Evolutionary conservation across 768 basidiomycete genomes (phyloP).

Genomic region (Galerina sulciceps): DNA sequence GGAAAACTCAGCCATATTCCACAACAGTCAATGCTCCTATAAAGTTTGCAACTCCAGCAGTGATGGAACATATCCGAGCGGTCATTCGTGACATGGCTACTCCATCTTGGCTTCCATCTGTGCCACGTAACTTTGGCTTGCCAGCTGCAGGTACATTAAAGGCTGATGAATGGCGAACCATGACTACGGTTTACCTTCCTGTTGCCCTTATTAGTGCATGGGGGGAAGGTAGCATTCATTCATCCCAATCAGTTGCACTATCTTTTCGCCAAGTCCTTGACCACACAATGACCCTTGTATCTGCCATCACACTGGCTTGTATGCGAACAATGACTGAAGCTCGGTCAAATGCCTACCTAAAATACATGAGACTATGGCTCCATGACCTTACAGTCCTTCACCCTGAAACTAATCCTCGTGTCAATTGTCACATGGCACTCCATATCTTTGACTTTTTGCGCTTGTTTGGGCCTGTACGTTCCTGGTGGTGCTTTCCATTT

Average conservation of each 20-base stretch:
- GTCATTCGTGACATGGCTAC: slow-evolving; percentile 24
- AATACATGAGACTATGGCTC: slow-evolving; percentile 2
- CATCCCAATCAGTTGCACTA: not conserved
- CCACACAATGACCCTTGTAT: slow-evolving; percentile 12
- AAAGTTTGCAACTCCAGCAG: slow-evolving; percentile 1
- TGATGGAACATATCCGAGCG: slow-evolving; percentile 19
- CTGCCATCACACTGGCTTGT: slow-evolving; percentile 8
- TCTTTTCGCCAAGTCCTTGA: slow-evolving; percentile 5
- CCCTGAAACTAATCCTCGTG: not conserved
- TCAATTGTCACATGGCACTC: slow-evolving; percentile 28
- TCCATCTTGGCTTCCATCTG: slow-evolving; percentile 31
- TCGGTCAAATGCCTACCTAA: not conserved
- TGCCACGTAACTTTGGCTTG: slow-evolving; percentile 31
- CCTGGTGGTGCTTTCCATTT: slow-evolving; percentile 15
- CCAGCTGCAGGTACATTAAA: slow-evolving; percentile 33
- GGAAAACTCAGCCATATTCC: not conserved
- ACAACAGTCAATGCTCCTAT: not conserved
- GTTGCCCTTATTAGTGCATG: slow-evolving; percentile 37
- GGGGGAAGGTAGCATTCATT: slow-evolving; percentile 13
- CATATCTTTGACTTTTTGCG: slow-evolving; percentile 39
- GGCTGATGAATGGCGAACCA: slow-evolving; percentile 37
- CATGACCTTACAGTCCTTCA: not conserved
- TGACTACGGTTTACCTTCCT: slow-evolving; percentile 33
- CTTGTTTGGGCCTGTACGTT: slow-evolving; percentile 29
- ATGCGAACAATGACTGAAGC: slow-evolving; percentile 1